These are phyloP conservation scores for Alternaria hordeiaustralica DNA, from an alignment of 2,329 filamentous ascomycete genomes.

Conservation along the genomic window DNA sequence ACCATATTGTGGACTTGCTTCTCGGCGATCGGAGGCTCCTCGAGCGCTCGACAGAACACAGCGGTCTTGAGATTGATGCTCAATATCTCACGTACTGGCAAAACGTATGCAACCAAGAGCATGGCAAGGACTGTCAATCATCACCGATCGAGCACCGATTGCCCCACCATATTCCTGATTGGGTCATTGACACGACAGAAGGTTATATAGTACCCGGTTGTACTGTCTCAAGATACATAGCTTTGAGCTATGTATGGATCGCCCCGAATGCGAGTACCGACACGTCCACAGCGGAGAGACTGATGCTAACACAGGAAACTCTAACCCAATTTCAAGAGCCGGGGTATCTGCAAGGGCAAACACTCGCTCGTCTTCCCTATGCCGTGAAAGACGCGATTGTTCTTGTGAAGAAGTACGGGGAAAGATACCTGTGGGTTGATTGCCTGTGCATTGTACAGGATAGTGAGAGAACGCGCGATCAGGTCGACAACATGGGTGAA, in stretches of 20 bases:
- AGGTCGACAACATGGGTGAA: not conserved
- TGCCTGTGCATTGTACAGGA: not conserved
- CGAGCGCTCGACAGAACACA: not conserved
- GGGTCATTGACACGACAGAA: not conserved
- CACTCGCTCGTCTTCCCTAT: not conserved
- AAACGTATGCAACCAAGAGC: not conserved
- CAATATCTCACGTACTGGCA: not conserved
- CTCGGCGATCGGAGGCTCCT: not conserved
- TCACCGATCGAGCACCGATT: not conserved
- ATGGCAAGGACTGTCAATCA: not conserved
- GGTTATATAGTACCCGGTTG: not conserved
- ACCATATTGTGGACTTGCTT: not conserved
- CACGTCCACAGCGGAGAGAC: not conserved
- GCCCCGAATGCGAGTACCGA: not conserved
- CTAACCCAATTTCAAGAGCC: not conserved
- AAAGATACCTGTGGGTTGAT: not conserved
- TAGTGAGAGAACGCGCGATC: not conserved
- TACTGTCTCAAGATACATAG: not conserved
- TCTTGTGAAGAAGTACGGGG: not conserved
- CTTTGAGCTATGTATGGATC: not conserved
- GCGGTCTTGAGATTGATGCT: not conserved
- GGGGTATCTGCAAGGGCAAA: not conserved
- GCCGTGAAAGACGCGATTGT: not conserved
- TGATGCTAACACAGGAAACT: not conserved
- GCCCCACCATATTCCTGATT: not conserved